Evolutionary conservation across 805 yeast genomes (phyloP).

Genomic region (Yamadazyma sp.): DNA sequence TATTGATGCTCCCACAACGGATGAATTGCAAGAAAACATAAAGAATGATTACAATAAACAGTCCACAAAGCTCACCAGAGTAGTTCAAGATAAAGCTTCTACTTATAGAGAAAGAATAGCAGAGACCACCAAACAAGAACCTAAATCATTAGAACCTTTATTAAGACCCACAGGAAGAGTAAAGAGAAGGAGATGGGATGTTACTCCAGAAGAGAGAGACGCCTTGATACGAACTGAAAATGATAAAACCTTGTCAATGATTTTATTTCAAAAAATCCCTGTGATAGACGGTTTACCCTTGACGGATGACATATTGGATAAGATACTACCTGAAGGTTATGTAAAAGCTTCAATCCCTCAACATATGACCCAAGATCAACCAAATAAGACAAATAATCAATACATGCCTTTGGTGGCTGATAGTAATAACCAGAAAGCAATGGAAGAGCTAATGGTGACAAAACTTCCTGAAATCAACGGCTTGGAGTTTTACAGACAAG

Average conservation of each 20-base stretch:
- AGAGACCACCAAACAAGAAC: too few species aligned
- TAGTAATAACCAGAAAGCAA: slow-evolving; percentile 17
- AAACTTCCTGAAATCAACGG: slow-evolving; percentile 50
- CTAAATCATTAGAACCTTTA: too few species aligned
- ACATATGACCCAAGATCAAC: slow-evolving; percentile 4
- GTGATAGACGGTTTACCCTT: slow-evolving; percentile 31
- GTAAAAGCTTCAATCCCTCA: slow-evolving; percentile 43
- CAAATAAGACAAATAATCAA: background rate
- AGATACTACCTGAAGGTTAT: slow-evolving; percentile 53
- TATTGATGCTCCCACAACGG: slow-evolving; percentile 14
- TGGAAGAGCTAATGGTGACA: slow-evolving; percentile 14
- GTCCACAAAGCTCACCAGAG: slow-evolving; percentile 23
- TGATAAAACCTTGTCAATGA: background rate
- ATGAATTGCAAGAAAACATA: slow-evolving; percentile 16
- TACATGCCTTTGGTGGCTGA: slow-evolving; percentile 51
- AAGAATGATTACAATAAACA: slow-evolving; percentile 27
- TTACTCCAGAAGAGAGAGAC: slow-evolving; percentile 33
- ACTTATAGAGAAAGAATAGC: slow-evolving; percentile 25
- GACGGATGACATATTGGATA: slow-evolving; percentile 45
- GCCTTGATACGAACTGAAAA: slow-evolving; percentile 6
- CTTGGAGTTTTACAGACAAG: slow-evolving; percentile 63
- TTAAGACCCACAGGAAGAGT: slow-evolving; percentile 1
- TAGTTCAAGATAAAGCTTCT: slow-evolving; percentile 17
- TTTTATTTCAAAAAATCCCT: slow-evolving; percentile 18
- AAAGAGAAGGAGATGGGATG: slow-evolving; percentile 45